Conservation (phyloP, 495 filamentous ascomycete species). For the Neurospora terricola region DNA sequence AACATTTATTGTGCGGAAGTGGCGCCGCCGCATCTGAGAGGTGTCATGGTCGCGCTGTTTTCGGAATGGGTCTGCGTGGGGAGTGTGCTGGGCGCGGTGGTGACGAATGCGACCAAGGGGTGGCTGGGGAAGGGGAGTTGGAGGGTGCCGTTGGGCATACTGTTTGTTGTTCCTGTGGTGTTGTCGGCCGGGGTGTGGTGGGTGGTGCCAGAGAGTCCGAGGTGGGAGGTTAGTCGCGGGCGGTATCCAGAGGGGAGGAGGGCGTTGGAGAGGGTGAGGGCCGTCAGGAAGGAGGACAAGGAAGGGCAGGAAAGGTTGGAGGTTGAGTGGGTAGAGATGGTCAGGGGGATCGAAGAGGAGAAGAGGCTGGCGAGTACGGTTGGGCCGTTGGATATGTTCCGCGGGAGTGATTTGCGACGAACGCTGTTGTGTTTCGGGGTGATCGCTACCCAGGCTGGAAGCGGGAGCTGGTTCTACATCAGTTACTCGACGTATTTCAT, state of each 20-base stretch:
- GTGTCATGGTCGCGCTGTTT: slow-evolving; percentile 30
- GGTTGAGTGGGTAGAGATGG: slow-evolving; percentile 32
- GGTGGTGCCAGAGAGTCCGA: slow-evolving; percentile 51
- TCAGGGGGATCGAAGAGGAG: slow-evolving; percentile 28
- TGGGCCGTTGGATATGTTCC: slow-evolving; percentile 25
- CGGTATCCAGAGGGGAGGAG: slow-evolving; percentile 33
- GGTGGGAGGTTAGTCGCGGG: slow-evolving; percentile 45
- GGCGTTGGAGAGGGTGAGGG: slow-evolving; percentile 28
- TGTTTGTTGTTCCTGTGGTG: slow-evolving; percentile 44
- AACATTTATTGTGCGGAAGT: slow-evolving; percentile 38
- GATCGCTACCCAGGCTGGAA: slow-evolving; percentile 24
- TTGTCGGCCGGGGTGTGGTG: slow-evolving; percentile 40
- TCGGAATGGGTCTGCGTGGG: slow-evolving; percentile 37
- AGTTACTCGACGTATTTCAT: slow-evolving; percentile 34
- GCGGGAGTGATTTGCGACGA: slow-evolving; percentile 28
- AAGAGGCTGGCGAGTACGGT: slow-evolving; percentile 20
- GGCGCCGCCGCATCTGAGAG: slow-evolving; percentile 26
- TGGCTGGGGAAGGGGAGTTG: slow-evolving; percentile 33
- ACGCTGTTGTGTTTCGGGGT: slow-evolving; percentile 30
- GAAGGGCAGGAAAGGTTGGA: slow-evolving; percentile 25
- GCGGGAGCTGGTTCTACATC: slow-evolving; percentile 32
- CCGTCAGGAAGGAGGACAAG: slow-evolving; percentile 11
- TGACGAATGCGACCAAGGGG: slow-evolving; percentile 24
- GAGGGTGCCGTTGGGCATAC: slow-evolving; percentile 43
- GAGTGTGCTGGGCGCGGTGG: slow-evolving; percentile 38